Evolutionary conservation across 1,284 basidiomycete species (phyloP).

Genomic region (Exsudoporus floridanus): DNA sequence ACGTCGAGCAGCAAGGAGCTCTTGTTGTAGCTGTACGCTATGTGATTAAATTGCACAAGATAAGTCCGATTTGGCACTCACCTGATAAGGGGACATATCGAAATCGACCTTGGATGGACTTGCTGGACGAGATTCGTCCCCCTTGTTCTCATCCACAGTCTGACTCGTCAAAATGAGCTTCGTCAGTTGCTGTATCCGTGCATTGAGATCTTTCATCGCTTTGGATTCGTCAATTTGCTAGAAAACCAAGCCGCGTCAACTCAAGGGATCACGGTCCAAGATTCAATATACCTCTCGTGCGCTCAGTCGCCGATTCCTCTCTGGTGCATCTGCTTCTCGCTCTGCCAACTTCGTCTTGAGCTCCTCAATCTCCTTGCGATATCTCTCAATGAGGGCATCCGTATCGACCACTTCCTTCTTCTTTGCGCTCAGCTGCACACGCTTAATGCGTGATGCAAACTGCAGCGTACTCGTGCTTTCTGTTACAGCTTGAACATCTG

Average conservation of each 20-base stretch:
- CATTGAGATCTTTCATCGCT: conserved; percentile 78
- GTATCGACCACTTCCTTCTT: conserved; percentile 94
- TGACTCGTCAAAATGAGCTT: conserved; percentile 86
- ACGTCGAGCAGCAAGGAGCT: conserved; percentile 72
- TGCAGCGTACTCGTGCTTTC: conserved; percentile 84
- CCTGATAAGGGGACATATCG: conserved; percentile 81
- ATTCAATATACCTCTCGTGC: conserved; percentile 58
- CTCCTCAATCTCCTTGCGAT: conserved; percentile 88
- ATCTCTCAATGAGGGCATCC: conserved; percentile 88
- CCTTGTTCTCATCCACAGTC: conserved; percentile 66
- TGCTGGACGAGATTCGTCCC: conserved; percentile 67
- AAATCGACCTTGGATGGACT: conserved; percentile 86
- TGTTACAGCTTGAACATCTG: conserved; percentile 68
- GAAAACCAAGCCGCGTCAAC: too few species aligned
- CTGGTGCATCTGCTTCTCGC: conserved; percentile 58
- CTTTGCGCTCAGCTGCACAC: conserved; percentile 80
- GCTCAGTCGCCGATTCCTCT: conserved; percentile 57
- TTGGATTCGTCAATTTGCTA: conserved; percentile 77
- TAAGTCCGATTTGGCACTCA: conserved; percentile 31
- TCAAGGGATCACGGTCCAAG: neutral
- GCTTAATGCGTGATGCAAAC: conserved; percentile 89
- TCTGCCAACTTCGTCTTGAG: conserved; percentile 69
- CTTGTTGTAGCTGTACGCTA: conserved; percentile 72
- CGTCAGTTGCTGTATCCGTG: conserved; percentile 80
- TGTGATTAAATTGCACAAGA: neutral